Evolutionary conservation across 2,329 filamentous ascomycete species (phyloP), one percentile per base, ranked within the genome.

Genomic region (Aspergillus sp.): DNA sequence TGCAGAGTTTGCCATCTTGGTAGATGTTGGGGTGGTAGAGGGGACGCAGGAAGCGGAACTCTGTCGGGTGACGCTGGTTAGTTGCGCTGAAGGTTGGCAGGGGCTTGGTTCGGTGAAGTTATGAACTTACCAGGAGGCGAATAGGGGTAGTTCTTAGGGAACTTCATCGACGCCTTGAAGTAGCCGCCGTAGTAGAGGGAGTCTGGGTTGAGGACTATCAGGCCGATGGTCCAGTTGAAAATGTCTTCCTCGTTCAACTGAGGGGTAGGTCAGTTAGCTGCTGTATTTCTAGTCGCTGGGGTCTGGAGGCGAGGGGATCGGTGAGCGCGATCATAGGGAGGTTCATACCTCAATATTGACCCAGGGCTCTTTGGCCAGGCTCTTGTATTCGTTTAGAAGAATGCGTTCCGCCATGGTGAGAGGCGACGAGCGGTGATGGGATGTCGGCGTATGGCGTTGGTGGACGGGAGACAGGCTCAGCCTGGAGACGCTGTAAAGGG

Each of bases 1-100:
- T 97, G 78, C 94, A 97, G 42, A 97, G 82, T 61, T 87, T 87
- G 64, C 93, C 93, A 70, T 97, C 89, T 5, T 85, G 76, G 76
- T 97, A 97, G 66, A 99, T 87, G 71, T 99, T 99, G 3, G 93
- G 93, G 71, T 99, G 93, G 75, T 85, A 91, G 57, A 97, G 87
- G 14, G 88, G 85, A 31, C 81, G 82, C 16, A 85, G 71, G 75
- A 99, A 97, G 58, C 87, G 87, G 79, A 99, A 97, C 51, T 87
- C 88, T 80, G 59, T 21, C 44, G 13, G 9, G 19, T 21, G 23
- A 25, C 9, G 13, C 16, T 3, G 16, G 40, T 43, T 43, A 38
- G 34, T 5, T 16, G 34, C 7, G 34, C 16, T 38, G 14, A 7
- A 11, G 14, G 25, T 1, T 29, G 25, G 9, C 7, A 10, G 25